Percentiles rank a stretch among this genome's conserved stretches.
These are phyloP conservation scores for Vitis hybrid DNA, from an alignment of 177 flowering plant species.

Conservation along the genomic window DNA sequence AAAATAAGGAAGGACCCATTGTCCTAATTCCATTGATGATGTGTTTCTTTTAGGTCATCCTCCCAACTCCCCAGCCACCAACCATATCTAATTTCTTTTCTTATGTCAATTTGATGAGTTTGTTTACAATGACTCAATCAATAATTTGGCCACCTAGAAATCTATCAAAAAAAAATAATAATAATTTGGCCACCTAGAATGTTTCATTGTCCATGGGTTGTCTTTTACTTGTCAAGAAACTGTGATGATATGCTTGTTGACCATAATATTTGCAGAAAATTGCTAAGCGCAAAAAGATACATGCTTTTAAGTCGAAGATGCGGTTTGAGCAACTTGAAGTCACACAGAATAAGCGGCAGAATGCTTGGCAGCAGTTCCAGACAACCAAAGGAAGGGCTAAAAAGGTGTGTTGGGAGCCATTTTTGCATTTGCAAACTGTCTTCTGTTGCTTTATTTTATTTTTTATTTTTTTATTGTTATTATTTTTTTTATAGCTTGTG, in stretches of 20 bases:
- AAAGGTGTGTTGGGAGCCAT: no score
- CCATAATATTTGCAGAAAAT: slow-evolving; percentile 57
- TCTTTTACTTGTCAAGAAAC: neutral
- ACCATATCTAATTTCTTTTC: neutral
- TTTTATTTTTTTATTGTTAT: no score
- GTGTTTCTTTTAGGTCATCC: neutral
- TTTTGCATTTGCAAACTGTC: no score
- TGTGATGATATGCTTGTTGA: slow-evolving; percentile 3
- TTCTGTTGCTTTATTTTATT: no score
- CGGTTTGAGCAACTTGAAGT: slow-evolving; percentile 90
- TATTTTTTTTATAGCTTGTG: no score
- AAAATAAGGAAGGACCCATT: no score
- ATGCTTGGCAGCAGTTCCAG: slow-evolving; percentile 37
- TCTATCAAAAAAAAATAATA: no score
- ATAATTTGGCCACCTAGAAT: neutral
- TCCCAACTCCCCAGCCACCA: neutral
- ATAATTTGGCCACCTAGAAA: neutral
- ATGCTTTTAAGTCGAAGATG: slow-evolving; percentile 94
- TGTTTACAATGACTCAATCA: neutral
- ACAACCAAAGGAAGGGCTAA: no score
- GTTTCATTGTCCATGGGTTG: neutral
- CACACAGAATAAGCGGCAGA: slow-evolving; percentile 90
- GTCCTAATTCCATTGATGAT: no score
- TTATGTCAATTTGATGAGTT: neutral
- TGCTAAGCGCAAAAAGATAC: slow-evolving; percentile 91